These are phyloP conservation scores for Aspergillus calidoustus DNA, from an alignment of 2,329 filamentous ascomycete genomes.

Conservation along the genomic window DNA sequence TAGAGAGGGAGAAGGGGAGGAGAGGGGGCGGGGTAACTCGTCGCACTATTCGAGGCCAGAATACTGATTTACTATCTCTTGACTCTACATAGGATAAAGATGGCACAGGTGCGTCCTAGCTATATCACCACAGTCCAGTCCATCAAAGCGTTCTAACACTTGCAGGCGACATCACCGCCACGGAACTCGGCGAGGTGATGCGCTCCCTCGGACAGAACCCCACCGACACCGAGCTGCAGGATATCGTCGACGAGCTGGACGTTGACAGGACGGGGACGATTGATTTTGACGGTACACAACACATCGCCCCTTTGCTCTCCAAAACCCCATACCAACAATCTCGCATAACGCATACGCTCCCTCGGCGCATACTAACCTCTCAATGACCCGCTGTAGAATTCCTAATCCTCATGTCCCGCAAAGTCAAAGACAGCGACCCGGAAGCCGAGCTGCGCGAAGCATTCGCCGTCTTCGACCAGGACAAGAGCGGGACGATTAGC, in stretches of 20 bases:
- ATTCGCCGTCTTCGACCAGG: slow-evolving; percentile 1
- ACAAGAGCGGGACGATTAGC: neutral
- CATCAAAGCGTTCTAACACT: neutral
- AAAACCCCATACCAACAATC: no score
- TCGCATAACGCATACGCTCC: no score
- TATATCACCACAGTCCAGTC: neutral
- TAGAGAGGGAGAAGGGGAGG: no score
- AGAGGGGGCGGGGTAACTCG: neutral
- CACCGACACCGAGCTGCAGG: slow-evolving; percentile 1
- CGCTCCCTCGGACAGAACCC: slow-evolving; percentile 2
- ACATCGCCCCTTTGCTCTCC: neutral
- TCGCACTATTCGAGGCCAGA: neutral
- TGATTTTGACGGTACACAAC: slow-evolving; percentile 2
- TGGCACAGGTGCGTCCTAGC: neutral
- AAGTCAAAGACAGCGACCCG: slow-evolving; percentile 2
- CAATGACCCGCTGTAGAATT: neutral
- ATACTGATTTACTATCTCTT: neutral
- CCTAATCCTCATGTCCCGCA: slow-evolving; percentile 7
- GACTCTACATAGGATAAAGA: neutral
- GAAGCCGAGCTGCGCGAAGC: slow-evolving; percentile 3
- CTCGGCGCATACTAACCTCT: no score
- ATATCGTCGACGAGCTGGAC: slow-evolving; percentile 4
- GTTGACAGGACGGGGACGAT: slow-evolving; percentile 1
- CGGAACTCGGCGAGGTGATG: slow-evolving; percentile 6
- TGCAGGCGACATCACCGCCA: neutral